Evolutionary conservation across 768 basidiomycete species (phyloP).

Genomic region (Sarcodon aspratus): DNA sequence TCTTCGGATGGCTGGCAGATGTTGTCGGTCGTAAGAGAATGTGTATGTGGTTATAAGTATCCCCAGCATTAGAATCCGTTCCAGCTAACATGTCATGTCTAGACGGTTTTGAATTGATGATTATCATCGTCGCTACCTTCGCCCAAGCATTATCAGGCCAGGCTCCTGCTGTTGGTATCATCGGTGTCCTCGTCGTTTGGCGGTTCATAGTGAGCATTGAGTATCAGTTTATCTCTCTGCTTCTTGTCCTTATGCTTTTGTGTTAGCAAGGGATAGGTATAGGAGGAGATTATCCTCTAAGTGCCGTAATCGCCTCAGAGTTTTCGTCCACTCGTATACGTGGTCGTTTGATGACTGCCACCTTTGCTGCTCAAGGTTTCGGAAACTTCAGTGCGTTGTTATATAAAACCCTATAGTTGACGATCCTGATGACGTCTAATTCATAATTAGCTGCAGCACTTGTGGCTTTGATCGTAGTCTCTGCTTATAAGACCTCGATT

Average conservation of each 20-base stretch:
- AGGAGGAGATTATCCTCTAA: constrained; percentile 37
- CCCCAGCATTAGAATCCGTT: not conserved
- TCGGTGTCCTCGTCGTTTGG: constrained; percentile 34
- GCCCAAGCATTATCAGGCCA: constrained; percentile 27
- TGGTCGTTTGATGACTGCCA: constrained; percentile 37
- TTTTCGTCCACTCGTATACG: constrained; percentile 35
- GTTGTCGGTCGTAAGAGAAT: constrained; percentile 28
- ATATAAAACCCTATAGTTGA: not conserved
- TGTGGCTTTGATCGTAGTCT: constrained; percentile 52
- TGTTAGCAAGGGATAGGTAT: constrained; percentile 22
- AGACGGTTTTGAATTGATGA: constrained; percentile 33
- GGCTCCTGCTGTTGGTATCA: constrained; percentile 24
- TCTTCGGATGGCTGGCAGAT: constrained; percentile 36
- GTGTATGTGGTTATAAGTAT: constrained; percentile 12
- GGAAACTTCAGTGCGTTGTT: constrained; percentile 23
- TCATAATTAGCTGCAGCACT: constrained; percentile 48
- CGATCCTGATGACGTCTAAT: not conserved
- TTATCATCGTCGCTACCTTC: constrained; percentile 28
- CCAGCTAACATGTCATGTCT: not conserved
- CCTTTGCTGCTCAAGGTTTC: constrained; percentile 35
- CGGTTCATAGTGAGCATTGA: constrained; percentile 25
- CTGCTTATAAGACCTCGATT: constrained; percentile 56
- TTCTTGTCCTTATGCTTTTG: not conserved
- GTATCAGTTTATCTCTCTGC: not conserved
- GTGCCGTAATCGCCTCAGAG: constrained; percentile 35